Evolutionary conservation across 306 rosid species (phyloP).

Genomic region (Prunus padus): DNA sequence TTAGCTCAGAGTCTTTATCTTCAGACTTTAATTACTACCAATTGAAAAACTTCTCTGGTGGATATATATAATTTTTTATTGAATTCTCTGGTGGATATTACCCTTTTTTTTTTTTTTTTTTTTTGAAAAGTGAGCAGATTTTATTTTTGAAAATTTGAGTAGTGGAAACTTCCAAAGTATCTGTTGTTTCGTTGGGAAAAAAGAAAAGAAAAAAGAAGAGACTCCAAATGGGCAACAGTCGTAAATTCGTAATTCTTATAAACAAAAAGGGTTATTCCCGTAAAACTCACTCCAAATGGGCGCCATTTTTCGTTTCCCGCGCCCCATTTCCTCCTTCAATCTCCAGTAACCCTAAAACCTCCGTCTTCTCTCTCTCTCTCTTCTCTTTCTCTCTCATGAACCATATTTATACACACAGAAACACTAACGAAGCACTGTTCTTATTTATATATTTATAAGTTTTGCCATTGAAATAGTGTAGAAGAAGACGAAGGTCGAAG

Average conservation of each 20-base stretch:
- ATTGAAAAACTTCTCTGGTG: too few relatives aligned
- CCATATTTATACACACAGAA: background rate
- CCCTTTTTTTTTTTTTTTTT: too few relatives aligned
- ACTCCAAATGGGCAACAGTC: background rate
- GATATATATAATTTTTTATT: too few relatives aligned
- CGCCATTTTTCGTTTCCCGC: conserved; percentile 45
- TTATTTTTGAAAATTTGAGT: too few relatives aligned
- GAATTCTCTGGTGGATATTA: too few relatives aligned
- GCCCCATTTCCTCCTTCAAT: conserved; percentile 11
- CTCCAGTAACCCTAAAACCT: background rate
- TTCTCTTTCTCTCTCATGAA: background rate
- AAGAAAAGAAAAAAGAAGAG: background rate
- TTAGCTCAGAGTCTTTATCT: too few relatives aligned
- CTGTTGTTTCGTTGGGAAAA: too few relatives aligned
- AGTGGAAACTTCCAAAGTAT: too few relatives aligned
- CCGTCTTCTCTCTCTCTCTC: background rate
- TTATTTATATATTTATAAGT: background rate
- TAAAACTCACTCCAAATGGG: conserved; percentile 9
- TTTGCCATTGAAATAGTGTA: background rate
- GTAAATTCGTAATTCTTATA: too few relatives aligned
- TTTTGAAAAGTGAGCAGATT: too few relatives aligned
- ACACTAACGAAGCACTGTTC: background rate
- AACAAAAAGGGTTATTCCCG: too few relatives aligned
- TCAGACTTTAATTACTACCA: too few relatives aligned
- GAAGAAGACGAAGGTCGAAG: conserved; percentile 9